Evolutionary conservation across 108 stramenopile genomes (phyloP).

Genomic region (Mayamaea pseudoterrestris): DNA sequence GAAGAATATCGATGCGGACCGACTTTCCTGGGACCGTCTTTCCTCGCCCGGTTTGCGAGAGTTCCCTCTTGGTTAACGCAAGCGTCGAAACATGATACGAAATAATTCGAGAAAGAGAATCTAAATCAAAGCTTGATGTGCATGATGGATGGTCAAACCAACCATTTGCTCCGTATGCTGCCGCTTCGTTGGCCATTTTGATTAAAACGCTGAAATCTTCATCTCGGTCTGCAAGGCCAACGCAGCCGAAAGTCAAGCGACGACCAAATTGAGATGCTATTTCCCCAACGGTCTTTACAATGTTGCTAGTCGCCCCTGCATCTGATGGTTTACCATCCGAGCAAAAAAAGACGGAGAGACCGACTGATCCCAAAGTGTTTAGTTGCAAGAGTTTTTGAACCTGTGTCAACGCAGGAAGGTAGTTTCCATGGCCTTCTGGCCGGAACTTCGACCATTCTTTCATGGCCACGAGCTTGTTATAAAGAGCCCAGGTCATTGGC

Average conservation of each 20-base stretch:
- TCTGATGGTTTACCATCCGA: constrained; percentile 37
- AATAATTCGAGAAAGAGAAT: constrained; percentile 19
- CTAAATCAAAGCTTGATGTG: constrained; percentile 14
- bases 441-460: constrained; percentile 15
- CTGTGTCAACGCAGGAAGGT: constrained; percentile 18
- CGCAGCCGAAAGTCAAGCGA: constrained; percentile 24
- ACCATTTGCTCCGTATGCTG: constrained; percentile 15
- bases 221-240: constrained; percentile 25
- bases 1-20: constrained; percentile 23
- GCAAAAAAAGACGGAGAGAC: constrained; percentile 27
- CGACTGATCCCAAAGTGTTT: constrained; percentile 13
- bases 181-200: constrained; percentile 25
- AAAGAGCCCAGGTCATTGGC: constrained; percentile 24
- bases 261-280: constrained; percentile 24
- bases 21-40: no score
- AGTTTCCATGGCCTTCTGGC: constrained; percentile 25
- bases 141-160: constrained; percentile 26
- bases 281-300: neutral
- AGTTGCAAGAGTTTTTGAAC: constrained; percentile 13
- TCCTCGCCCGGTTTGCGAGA: constrained; percentile 18
- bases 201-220: constrained; percentile 24
- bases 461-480: constrained; percentile 25
- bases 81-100: constrained; percentile 22
- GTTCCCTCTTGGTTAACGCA: constrained; percentile 26
- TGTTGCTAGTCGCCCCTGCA: no score